Base-by-base conservation (phyloP, 345 rosid species). In the Durio zibethinus region DNA sequence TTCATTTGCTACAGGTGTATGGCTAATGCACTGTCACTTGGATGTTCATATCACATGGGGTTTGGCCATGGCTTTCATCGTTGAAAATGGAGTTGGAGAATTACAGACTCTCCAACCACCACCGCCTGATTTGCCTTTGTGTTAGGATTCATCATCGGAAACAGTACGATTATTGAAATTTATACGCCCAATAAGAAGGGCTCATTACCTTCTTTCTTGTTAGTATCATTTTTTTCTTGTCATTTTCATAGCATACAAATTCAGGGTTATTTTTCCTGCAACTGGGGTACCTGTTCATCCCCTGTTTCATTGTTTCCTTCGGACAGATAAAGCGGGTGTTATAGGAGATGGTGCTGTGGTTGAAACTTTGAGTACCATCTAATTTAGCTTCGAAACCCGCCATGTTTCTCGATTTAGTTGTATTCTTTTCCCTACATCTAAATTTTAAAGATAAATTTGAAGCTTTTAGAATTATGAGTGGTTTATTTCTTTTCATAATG, bases 21-120 rank as follows among this genome's bases (percentile, higher is more conserved):
- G 98, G 99, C 15, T 95, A 64, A 87, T 93, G 98, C 98, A 94
- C 76, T 93, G 98, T 79, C 98, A 93, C 87, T 85, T 94, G 89
- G 98, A 94, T 80, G 96, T 89, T 79, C 99, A 95, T 62, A 88
- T 95, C 29, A 61, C 84, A 0, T 93, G 97, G 99, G 98, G 99
- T 10, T 21, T 95, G 63, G 96, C 97, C 27, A 89, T 85, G 97
- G 96, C 91, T 38, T 95, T 95, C 80, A 27, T 93, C 75, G 99
- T 95, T 1, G 96, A 93, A 9, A 79, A 95, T 69, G 98, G 99
- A 68, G 59, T 79, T 5, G 94, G 97, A 66, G 87, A 76, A 60
- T 31, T 89, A 50, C 84, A 93, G 80, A 53, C 87, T 50, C 80
- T 94, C 53, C 80, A 87, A 84, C 83, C 88, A 57, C 90, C 98